Evolutionary conservation across 2,329 filamentous ascomycete genomes (phyloP).

Genomic region (Peltaster fructicola): DNA sequence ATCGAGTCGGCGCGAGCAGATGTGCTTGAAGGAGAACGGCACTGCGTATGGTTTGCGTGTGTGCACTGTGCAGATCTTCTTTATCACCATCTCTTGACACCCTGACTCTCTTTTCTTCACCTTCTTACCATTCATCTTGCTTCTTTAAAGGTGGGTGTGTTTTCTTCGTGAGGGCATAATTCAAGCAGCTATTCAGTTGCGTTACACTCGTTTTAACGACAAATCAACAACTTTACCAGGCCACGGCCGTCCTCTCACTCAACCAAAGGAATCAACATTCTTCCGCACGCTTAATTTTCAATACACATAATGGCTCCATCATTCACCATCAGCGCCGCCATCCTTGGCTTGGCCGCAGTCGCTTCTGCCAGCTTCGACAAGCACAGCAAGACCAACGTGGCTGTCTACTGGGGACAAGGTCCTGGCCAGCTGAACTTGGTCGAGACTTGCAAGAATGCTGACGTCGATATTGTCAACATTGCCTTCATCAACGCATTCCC

Average conservation of each 20-base stretch:
- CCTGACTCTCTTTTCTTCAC: no score
- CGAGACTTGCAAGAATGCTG: slow-evolving; percentile 33
- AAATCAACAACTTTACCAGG: slow-evolving; percentile 23
- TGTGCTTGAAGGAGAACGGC: no score
- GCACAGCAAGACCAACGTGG: slow-evolving; percentile 29
- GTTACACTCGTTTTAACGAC: no score
- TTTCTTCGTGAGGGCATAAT: no score
- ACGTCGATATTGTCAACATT: slow-evolving; percentile 38
- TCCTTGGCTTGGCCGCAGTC: slow-evolving; percentile 18
- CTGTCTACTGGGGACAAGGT: slow-evolving; percentile 40
- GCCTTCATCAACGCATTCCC: slow-evolving; percentile 39
- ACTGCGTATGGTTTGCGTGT: no score
- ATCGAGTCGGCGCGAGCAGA: no score
- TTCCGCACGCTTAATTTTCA: slow-evolving; percentile 4
- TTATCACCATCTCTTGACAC: no score
- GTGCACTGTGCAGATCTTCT: no score
- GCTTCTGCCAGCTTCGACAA: slow-evolving; percentile 25
- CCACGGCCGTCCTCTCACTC: slow-evolving; percentile 22
- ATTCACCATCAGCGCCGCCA: slow-evolving; percentile 16
- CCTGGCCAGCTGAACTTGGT: slow-evolving; percentile 28
- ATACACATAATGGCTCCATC: slow-evolving; percentile 23
- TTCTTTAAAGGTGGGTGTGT: no score
- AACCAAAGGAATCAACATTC: slow-evolving; percentile 6
- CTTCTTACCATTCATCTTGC: no score
- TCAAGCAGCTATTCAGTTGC: no score